Evolutionary conservation across 148 eudicot species (phyloP).

Genomic region (Rhododendron ovatum): DNA sequence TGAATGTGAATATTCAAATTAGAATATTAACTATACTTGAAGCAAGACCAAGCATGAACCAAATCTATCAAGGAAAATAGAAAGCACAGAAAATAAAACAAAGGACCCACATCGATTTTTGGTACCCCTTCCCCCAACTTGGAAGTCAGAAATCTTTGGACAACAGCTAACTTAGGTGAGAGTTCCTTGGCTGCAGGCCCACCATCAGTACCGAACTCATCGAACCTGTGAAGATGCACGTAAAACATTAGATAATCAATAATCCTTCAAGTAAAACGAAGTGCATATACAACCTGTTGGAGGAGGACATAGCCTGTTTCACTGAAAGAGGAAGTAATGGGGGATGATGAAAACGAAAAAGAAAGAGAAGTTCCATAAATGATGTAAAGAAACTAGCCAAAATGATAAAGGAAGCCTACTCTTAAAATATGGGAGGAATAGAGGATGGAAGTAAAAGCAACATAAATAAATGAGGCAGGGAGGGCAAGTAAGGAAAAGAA

Average conservation of each 20-base stretch:
- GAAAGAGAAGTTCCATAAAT: not conserved
- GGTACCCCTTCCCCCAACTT: conserved; percentile 40
- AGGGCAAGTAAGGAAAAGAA: not conserved
- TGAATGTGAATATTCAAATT: not conserved
- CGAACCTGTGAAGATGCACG: conserved; percentile 40
- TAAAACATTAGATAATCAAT: not conserved
- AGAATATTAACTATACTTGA: not conserved
- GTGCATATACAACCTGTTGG: not conserved
- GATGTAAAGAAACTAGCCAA: not conserved
- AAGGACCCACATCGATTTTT: conserved; percentile 45
- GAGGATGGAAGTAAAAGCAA: not conserved
- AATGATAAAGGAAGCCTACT: not conserved
- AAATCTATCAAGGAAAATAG: not conserved
- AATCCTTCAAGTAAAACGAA: not conserved
- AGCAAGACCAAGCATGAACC: not conserved
- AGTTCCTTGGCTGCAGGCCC: conserved; percentile 68
- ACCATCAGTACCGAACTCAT: conserved; percentile 75
- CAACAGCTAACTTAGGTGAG: conserved; percentile 42
- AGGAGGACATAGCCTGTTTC: not conserved
- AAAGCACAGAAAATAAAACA: not conserved
- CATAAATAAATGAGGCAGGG: not conserved
- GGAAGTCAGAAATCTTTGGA: conserved; percentile 33
- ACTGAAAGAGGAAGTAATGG: not conserved
- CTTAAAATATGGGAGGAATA: not conserved
- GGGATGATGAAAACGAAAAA: not conserved